These are phyloP conservation scores for Tephrocybe sp. DNA, from an alignment of 768 basidiomycete genomes.

Conservation along the genomic window DNA sequence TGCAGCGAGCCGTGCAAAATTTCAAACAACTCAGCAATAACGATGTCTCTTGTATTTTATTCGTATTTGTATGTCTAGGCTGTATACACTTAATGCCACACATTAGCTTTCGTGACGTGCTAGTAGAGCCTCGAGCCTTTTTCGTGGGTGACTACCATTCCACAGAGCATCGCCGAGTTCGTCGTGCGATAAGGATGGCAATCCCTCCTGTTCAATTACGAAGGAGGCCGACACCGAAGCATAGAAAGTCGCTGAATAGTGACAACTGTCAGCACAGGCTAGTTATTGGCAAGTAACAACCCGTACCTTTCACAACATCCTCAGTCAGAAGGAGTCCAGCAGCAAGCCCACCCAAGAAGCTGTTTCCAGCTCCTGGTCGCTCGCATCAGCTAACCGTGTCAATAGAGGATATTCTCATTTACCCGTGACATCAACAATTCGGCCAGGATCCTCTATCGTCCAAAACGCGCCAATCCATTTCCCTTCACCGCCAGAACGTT, in stretches of 20 bases:
- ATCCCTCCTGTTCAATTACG: constrained; percentile 76
- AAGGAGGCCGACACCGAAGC: constrained; percentile 83
- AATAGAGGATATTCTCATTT: constrained; percentile 13
- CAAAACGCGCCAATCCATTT: constrained; percentile 80
- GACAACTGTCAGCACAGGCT: not conserved
- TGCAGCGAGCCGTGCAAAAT: constrained; percentile 85
- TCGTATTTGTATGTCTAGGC: constrained; percentile 23
- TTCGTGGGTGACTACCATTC: constrained; percentile 69
- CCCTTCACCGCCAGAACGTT: constrained; percentile 34
- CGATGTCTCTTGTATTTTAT: constrained; percentile 18
- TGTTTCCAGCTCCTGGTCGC: constrained; percentile 80
- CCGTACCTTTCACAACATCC: constrained; percentile 67
- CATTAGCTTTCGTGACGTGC: constrained; percentile 34
- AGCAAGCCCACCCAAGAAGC: constrained; percentile 81
- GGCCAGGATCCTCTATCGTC: constrained; percentile 42
- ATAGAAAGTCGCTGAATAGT: constrained; percentile 58
- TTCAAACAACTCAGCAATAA: constrained; percentile 61
- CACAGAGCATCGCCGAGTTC: constrained; percentile 41
- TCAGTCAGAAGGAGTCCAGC: constrained; percentile 62
- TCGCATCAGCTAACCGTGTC: not conserved
- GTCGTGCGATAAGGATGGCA: constrained; percentile 52
- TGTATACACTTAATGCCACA: constrained; percentile 37
- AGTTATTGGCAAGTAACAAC: constrained; percentile 2
- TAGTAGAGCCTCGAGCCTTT: constrained; percentile 55
- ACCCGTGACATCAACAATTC: constrained; percentile 85